Evolutionary conservation across 2,329 filamentous ascomycete genomes (phyloP).

Genomic region (Penicillium decumbens): DNA sequence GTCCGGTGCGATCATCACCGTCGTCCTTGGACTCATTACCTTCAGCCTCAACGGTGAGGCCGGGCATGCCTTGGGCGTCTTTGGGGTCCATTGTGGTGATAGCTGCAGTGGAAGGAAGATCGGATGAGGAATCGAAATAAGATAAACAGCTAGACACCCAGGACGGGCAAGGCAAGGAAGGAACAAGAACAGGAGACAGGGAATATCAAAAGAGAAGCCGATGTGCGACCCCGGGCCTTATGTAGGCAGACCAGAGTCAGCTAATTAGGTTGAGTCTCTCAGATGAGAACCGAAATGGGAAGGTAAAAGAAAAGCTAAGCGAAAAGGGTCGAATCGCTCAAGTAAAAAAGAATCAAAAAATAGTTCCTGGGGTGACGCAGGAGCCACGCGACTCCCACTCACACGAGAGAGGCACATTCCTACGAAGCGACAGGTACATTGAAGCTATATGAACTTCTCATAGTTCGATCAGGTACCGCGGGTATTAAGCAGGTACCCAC

Average conservation of each 20-base stretch:
- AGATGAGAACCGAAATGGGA: slow-evolving; percentile 7
- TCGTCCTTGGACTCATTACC: slow-evolving; percentile 9
- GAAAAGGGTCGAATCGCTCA: neutral
- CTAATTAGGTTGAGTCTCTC: slow-evolving; percentile 6
- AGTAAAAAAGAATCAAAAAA: neutral
- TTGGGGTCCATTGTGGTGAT: slow-evolving; percentile 11
- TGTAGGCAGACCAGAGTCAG: slow-evolving; percentile 3
- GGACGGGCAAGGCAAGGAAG: slow-evolving; percentile 1
- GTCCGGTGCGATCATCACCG: slow-evolving; percentile 11
- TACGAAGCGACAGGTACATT: slow-evolving; percentile 1
- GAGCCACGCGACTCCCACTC: slow-evolving; percentile 15
- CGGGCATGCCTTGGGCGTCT: slow-evolving; percentile 3
- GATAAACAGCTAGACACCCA: slow-evolving; percentile 11
- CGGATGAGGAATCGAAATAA: neutral
- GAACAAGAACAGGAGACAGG: neutral
- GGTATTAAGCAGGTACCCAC: neutral
- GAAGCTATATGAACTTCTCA: neutral
- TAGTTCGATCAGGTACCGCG: slow-evolving; percentile 5
- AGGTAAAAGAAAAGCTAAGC: slow-evolving; percentile 2
- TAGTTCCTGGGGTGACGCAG: slow-evolving; percentile 1
- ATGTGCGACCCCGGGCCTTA: slow-evolving; percentile 6
- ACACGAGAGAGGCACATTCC: slow-evolving; percentile 1
- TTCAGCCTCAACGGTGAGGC: slow-evolving; percentile 15
- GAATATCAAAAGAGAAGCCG: neutral
- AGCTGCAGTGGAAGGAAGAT: slow-evolving; percentile 1